phyloP scores from a whole-genome alignment of 257 asterid species.

The Solanum virginianum region DNA sequence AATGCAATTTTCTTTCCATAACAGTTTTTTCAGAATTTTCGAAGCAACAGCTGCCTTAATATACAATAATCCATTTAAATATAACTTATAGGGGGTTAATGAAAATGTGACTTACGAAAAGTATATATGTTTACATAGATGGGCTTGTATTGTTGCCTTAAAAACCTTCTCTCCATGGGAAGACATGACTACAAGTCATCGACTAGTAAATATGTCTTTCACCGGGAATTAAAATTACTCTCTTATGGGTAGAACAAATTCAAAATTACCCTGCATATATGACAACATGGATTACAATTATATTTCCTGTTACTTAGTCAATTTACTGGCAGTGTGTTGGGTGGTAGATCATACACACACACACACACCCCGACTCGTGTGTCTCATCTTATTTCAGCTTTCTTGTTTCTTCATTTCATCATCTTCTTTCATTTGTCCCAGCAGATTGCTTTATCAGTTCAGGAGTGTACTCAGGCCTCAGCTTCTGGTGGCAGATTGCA shows the following conservation, averaged over 20 bases:
- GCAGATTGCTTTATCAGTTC: not conserved
- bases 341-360: not conserved
- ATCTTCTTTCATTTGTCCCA: not conserved
- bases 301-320: not conserved
- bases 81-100: not conserved
- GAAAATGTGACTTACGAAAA: not conserved
- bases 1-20: not conserved
- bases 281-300: not conserved
- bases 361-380: not conserved
- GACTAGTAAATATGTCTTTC: not conserved
- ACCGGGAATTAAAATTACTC: not conserved
- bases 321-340: not conserved
- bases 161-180: not conserved
- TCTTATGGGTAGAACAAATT: not conserved
- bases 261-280: not conserved
- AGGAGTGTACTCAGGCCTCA: not conserved
- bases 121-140: not conserved
- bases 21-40: not conserved
- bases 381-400: not conserved
- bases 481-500: not conserved
- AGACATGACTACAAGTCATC: not conserved
- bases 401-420: not conserved
- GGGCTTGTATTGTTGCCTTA: not conserved
- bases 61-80: not conserved
- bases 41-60: not conserved